Evolutionary conservation across 2,329 filamentous ascomycete genomes (phyloP), one percentile per base, ranked within the genome.

Genomic region (Calonectria naviculata): DNA sequence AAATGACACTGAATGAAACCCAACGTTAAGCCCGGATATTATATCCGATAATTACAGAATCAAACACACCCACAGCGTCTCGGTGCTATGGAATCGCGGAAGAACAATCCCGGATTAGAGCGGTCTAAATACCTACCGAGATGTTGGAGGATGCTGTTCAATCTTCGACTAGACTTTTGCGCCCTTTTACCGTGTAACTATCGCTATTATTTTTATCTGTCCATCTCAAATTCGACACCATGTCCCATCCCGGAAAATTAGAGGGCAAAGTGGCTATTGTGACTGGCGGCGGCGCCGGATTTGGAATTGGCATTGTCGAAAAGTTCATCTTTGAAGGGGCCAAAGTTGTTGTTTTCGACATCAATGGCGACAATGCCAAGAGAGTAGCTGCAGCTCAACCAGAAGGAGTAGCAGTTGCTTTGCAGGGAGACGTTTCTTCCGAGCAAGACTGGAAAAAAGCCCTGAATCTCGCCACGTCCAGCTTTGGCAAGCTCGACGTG

Each of bases 181-280:
- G 46, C 26, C 15, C 8, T 19, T 28, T 19, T 29, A 9, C 28
- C 26, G 6, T 29, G 15, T 15, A 8, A 49, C 13, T 13, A 28
- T 19, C n/a, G n/a, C 15, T n/a, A n/a, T 36, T 26, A 19, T 29
- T 10, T 34, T 9, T 8, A 15, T 19, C 13, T 24, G 24, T 19
- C 29, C 31, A n/a, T 8, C 29, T 15, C 46, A 29, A 56, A 26
- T 26, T 10, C 15, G 13, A 17, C n/a, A 60, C 12, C 29, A 61
- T 67, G 49, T 44, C 63, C 19, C 47, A 54, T 29, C 31, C 46
- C 17, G 46, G 49, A 54, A 54, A 47, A 34, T 47, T 65, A 8
- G 49, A 65, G 31, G 65, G 56, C 15, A 68, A 68, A 28, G 65
- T 68, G 13, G 65, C 65, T 5, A 61, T 68, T 15, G 26, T 68